Conservation (phyloP, 169 alveolate species). For the Cryptosporidium meleagridis region DNA sequence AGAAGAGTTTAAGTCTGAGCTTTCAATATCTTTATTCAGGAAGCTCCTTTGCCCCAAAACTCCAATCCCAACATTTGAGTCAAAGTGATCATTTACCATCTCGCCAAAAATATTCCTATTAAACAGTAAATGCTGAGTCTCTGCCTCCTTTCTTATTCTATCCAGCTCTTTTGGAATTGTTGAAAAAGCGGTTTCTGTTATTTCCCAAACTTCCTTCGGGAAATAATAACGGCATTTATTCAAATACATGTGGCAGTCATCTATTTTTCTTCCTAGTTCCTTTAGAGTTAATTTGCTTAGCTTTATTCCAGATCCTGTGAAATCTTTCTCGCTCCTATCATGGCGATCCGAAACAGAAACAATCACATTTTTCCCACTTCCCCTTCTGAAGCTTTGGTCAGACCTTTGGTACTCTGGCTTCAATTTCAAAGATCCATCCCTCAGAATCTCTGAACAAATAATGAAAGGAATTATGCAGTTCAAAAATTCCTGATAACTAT, state of each 20-base stretch:
- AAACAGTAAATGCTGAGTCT: constrained; percentile 59
- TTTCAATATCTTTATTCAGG: constrained; percentile 10
- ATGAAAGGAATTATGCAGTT: constrained; percentile 64
- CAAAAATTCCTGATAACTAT: constrained; percentile 42
- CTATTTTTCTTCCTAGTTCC: constrained; percentile 43
- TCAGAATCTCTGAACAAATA: constrained; percentile 42
- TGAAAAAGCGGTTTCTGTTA: constrained; percentile 68
- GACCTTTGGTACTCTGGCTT: constrained; percentile 11
- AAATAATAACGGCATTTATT: constrained; percentile 58
- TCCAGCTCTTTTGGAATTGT: constrained; percentile 69
- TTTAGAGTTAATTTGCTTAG: constrained; percentile 3
- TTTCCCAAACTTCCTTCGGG: constrained; percentile 69
- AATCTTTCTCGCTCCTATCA: neutral
- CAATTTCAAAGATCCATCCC: constrained; percentile 5
- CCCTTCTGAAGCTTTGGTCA: neutral
- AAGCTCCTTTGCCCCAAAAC: constrained; percentile 33
- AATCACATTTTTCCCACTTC: neutral
- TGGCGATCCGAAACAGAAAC: neutral
- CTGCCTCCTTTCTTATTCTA: constrained; percentile 71
- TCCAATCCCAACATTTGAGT: constrained; percentile 22
- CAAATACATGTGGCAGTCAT: constrained; percentile 65
- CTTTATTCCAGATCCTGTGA: neutral
- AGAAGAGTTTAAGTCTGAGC: neutral
- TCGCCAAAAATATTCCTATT: constrained; percentile 69
- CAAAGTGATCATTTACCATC: constrained; percentile 34